phyloP scores from a whole-genome alignment of 106 monocot genomes.

The Allium fistulosum region DNA sequence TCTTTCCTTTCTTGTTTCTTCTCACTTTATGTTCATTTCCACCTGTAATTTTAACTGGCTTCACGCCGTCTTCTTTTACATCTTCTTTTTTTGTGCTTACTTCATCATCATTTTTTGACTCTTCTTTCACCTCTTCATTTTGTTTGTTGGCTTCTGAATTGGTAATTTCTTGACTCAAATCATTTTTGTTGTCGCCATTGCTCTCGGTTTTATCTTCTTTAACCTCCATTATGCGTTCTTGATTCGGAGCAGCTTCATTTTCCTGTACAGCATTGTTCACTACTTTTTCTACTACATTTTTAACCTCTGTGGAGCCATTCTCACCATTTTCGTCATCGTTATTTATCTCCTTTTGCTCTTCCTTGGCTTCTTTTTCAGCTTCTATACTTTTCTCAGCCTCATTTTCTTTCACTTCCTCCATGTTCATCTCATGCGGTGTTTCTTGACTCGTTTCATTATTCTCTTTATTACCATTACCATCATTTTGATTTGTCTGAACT shows the following conservation, averaged over 20 bases:
- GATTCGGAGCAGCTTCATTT: not conserved
- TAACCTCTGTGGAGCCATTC: not conserved
- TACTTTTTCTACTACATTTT: not conserved
- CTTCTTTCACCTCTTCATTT: not conserved
- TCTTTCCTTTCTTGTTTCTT: too few species aligned
- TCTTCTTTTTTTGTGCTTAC: too few species aligned
- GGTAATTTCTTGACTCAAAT: not conserved
- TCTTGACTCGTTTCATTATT: not conserved
- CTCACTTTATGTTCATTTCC: too few species aligned
- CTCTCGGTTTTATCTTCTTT: not conserved
- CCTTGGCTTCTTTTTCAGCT: not conserved
- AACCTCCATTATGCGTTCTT: too few species aligned
- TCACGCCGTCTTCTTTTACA: too few species aligned
- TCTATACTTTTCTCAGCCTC: not conserved
- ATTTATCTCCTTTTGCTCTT: not conserved
- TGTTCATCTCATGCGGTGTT: not conserved
- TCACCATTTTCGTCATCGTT: not conserved
- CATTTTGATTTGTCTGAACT: slow-evolving; percentile 16
- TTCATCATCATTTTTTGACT: slow-evolving; percentile 6
- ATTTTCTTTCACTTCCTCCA: not conserved
- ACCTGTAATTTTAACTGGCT: too few species aligned
- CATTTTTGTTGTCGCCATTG: not conserved
- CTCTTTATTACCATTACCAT: slow-evolving; percentile 4
- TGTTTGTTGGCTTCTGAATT: not conserved
- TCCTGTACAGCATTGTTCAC: not conserved